Evolutionary conservation across 179 eudicot species (phyloP).

Genomic region (Gypsophila paniculata): DNA sequence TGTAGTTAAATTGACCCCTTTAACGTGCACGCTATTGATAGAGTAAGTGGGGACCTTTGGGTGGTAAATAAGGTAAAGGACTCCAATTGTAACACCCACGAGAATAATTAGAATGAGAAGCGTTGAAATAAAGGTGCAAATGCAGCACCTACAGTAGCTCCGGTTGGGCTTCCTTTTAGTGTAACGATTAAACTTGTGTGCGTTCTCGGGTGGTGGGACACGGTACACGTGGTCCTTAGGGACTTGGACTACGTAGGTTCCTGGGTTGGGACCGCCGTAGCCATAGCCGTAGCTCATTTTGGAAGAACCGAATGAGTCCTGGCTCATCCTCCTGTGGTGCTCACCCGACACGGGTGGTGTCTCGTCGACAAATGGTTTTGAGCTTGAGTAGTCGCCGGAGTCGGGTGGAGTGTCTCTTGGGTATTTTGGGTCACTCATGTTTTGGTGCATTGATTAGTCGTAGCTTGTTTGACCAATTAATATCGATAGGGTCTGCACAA

Average conservation of each 20-base stretch:
- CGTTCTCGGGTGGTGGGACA: constrained; percentile 71
- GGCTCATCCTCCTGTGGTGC: constrained; percentile 32
- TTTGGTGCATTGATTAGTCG: neutral
- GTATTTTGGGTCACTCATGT: constrained; percentile 25
- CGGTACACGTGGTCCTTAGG: constrained; percentile 76
- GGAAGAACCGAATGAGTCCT: constrained; percentile 38
- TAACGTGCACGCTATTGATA: constrained; percentile 38
- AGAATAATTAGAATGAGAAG: constrained; percentile 39
- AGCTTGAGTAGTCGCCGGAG: constrained; percentile 28
- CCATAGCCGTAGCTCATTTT: constrained; percentile 32
- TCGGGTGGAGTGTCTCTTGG: constrained; percentile 30
- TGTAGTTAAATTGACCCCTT: constrained; percentile 49
- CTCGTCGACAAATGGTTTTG: constrained; percentile 26
- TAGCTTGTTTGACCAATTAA: constrained; percentile 7
- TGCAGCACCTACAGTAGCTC: constrained; percentile 45
- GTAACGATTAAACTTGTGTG: constrained; percentile 37
- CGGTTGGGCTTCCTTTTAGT: constrained; percentile 25
- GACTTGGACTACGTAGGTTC: constrained; percentile 64
- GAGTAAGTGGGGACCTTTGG: constrained; percentile 60
- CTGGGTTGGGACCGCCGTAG: constrained; percentile 47
- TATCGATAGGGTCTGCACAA: neutral
- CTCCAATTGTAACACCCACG: constrained; percentile 39
- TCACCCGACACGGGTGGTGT: constrained; percentile 31
- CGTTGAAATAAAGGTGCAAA: constrained; percentile 36
- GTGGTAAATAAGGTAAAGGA: constrained; percentile 65